These are phyloP conservation scores for Extremus antarcticus DNA, from an alignment of 495 filamentous ascomycete species.

Conservation along the genomic window DNA sequence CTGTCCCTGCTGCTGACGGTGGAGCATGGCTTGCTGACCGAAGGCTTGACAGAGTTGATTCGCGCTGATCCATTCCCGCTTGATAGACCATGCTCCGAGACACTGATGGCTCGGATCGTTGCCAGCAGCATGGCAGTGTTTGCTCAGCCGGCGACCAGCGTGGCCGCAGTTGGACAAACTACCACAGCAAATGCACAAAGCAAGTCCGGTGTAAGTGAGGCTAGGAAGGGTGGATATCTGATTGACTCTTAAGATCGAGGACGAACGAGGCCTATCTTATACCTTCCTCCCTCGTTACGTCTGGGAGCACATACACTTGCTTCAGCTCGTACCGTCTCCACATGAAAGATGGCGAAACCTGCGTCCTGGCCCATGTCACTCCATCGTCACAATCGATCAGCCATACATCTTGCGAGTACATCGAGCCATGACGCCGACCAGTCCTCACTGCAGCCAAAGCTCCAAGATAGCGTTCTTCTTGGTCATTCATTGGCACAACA, in stretches of 20 bases:
- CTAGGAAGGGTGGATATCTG: no score
- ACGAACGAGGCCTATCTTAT: not conserved
- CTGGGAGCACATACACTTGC: constrained; percentile 6
- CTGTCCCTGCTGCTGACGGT: constrained; percentile 9
- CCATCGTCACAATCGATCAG: not conserved
- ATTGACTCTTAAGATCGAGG: not conserved
- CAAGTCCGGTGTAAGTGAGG: no score
- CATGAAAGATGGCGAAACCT: not conserved
- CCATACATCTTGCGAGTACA: no score
- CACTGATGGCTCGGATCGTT: constrained; percentile 56
- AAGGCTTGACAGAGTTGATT: constrained; percentile 39
- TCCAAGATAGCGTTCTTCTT: not conserved
- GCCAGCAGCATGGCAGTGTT: constrained; percentile 59
- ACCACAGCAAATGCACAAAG: no score
- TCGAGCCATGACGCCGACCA: not conserved
- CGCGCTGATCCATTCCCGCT: constrained; percentile 41
- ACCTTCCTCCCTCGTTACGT: not conserved
- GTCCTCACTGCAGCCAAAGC: not conserved
- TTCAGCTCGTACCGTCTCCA: constrained; percentile 12
- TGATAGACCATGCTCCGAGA: constrained; percentile 43
- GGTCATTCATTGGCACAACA: not conserved
- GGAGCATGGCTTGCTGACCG: constrained; percentile 5
- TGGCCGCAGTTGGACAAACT: constrained; percentile 56
- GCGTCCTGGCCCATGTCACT: not conserved
- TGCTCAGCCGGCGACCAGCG: constrained; percentile 41